Base-by-base conservation (phyloP, 2,329 filamentous ascomycete genomes). In the Penicillium polonicum region DNA sequence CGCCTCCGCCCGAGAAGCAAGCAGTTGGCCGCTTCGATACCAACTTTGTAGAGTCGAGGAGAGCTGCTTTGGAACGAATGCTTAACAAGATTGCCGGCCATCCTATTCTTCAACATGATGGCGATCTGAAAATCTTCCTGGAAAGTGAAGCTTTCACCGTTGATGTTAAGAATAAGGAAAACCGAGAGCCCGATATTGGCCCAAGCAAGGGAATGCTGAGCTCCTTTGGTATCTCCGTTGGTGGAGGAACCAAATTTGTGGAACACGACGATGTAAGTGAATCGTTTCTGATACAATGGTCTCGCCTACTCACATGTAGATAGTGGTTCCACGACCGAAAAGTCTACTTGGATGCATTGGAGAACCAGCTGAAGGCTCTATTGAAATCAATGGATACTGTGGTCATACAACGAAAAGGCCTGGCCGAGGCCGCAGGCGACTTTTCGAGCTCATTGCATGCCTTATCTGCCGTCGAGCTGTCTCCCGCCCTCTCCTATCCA, bases 271-370 rank as follows among this genome's bases (percentile, higher is more conserved):
- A 99, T 78, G 89, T 91, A 76, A 80, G 88, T 79, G 52, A 19
- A 39, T 13, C 13, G 45, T 17, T 51, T 46, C 12, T 35, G 9
- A 4, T 25, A 10, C 29, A 3, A 48, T 31, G 38, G 15, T 6
- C 13, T 35, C 33, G 21, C 67, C 75, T 63, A 75, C 60, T 58
- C 38, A 52, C 52, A 15, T 15, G 15, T 50, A 4, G 13, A 29
- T 58, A 92, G 88, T 99, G 93, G 94, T 99, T 99, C 78, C 93
- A 99, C 68, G 94, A 99, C 66, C 91, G 94, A 60, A 91, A 88
- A 69, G 85, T 97, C 55, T 99, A 99, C 71, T 84, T 99, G 12
- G 94, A 99, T 73, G 92, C 92, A 5, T 83, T 97, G 38, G 92
- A 97, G 71, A 92, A 86, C 67, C 93, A 97, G 74, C 83, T 97